Percentiles rank a stretch among this genome's conserved stretches.
phyloP scores from a whole-genome alignment of 1,284 basidiomycete genomes.

The Taiwanofungus camphoratus region DNA sequence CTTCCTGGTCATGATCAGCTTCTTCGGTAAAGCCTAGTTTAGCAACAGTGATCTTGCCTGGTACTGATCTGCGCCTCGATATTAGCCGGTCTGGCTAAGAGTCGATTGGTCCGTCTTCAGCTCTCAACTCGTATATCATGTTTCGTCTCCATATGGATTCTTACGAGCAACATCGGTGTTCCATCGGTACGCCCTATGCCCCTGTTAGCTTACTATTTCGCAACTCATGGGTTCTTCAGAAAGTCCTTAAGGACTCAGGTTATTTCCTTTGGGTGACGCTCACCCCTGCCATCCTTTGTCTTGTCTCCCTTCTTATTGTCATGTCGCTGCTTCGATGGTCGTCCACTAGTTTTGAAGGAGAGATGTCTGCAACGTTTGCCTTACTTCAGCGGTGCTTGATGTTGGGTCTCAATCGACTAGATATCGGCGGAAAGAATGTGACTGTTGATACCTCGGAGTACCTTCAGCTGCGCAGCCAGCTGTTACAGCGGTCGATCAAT shows the following conservation, averaged over 20 bases:
- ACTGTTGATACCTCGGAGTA: conserved; percentile 17
- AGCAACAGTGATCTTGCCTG: neutral
- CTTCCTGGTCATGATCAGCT: conserved; percentile 37
- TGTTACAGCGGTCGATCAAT: conserved; percentile 35
- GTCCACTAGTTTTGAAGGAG: conserved; percentile 38
- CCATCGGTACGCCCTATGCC: conserved; percentile 29
- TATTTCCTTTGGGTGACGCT: conserved; percentile 40
- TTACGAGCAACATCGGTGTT: conserved; percentile 34
- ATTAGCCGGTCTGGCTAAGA: conserved; percentile 44
- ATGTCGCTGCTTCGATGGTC: conserved; percentile 38
- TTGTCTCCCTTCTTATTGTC: conserved; percentile 35
- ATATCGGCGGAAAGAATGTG: conserved; percentile 14
- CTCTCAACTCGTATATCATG: conserved; percentile 41
- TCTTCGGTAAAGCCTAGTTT: conserved; percentile 31
- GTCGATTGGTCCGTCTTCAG: conserved; percentile 40
- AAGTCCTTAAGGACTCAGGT: conserved; percentile 26
- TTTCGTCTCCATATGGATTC: conserved; percentile 42
- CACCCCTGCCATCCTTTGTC: conserved; percentile 34
- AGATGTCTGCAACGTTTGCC: conserved; percentile 32
- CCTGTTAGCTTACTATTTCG: neutral
- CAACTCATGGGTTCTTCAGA: conserved; percentile 18
- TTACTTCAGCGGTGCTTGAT: conserved; percentile 32
- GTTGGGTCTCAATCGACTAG: conserved; percentile 27
- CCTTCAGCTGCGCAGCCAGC: conserved; percentile 23
- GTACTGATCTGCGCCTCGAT: neutral